phyloP scores from a whole-genome alignment of 108 stramenopile species.

The Nitzschia sp. region DNA sequence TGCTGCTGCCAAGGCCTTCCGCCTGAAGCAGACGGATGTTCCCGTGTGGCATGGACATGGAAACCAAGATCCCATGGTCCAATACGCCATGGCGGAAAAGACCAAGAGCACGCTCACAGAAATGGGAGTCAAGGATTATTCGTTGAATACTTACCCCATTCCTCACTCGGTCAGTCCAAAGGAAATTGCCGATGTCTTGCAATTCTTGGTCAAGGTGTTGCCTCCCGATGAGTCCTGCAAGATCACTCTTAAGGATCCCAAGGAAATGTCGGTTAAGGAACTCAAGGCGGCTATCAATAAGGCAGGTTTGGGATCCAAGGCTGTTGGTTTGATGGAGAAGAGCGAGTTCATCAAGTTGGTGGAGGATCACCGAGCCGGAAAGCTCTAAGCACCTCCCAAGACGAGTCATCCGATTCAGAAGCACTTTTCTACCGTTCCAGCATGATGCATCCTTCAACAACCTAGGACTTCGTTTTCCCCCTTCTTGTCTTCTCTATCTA shows the following conservation, averaged over 20 bases:
- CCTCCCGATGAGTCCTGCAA: constrained; percentile 64
- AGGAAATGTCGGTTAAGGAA: constrained; percentile 88
- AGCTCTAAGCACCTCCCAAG: constrained; percentile 6
- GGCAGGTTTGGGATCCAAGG: constrained; percentile 71
- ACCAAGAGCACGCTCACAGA: constrained; percentile 50
- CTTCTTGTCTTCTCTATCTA: too few species aligned
- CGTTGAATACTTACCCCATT: constrained; percentile 72
- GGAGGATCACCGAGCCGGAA: constrained; percentile 67
- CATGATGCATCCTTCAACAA: too few species aligned
- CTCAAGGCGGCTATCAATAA: constrained; percentile 88
- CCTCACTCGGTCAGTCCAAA: constrained; percentile 76
- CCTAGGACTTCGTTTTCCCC: too few species aligned
- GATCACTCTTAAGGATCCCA: constrained; percentile 72
- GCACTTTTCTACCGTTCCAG: too few species aligned
- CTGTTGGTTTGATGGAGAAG: constrained; percentile 92
- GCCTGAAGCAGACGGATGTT: constrained; percentile 52
- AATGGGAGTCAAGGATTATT: constrained; percentile 71
- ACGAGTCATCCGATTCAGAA: too few species aligned
- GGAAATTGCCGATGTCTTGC: constrained; percentile 64
- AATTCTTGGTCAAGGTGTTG: constrained; percentile 66
- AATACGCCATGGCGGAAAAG: constrained; percentile 67
- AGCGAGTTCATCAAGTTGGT: constrained; percentile 83
- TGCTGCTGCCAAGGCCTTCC: constrained; percentile 69
- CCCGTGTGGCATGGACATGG: constrained; percentile 92
- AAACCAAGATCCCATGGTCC: constrained; percentile 79